A percentile compares a stretch with the other conserved stretches of the same genome.
These are phyloP conservation scores for Fusarium algeriense DNA, from an alignment of 2,329 filamentous ascomycete species.

Conservation along the genomic window DNA sequence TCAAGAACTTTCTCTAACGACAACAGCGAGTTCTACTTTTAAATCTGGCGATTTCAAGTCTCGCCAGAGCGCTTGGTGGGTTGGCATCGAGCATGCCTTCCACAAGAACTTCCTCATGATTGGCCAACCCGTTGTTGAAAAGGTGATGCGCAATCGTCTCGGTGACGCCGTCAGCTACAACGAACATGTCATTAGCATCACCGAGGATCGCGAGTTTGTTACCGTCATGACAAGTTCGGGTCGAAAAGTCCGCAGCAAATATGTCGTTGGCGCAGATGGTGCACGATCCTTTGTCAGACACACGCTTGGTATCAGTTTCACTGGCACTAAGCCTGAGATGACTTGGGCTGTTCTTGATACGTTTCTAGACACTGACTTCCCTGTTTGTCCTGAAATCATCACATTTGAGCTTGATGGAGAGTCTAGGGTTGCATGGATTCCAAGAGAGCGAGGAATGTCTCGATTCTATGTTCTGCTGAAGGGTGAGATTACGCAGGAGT, in stretches of 20 bases:
- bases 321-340: slow-evolving; percentile 63
- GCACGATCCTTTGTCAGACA: slow-evolving; percentile 62
- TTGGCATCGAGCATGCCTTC: slow-evolving; percentile 57
- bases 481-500: slow-evolving; percentile 57
- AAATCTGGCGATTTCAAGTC: slow-evolving; percentile 61
- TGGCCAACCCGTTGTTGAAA: slow-evolving; percentile 61
- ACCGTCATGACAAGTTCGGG: slow-evolving; percentile 51
- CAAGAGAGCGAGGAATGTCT: slow-evolving; percentile 60
- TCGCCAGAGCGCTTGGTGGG: slow-evolving; percentile 62
- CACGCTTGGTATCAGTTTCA: slow-evolving; percentile 55
- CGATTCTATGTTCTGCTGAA: slow-evolving; percentile 62
- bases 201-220: slow-evolving; percentile 67
- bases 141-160: slow-evolving; percentile 53
- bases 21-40: slow-evolving; percentile 60
- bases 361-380: slow-evolving; percentile 63
- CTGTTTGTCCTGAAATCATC: slow-evolving; percentile 60
- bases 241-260: slow-evolving; percentile 53
- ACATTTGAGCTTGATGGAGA: slow-evolving; percentile 61
- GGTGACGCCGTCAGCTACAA: slow-evolving; percentile 52
- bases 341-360: slow-evolving; percentile 62
- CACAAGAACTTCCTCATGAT: slow-evolving; percentile 65
- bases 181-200: slow-evolving; percentile 59
- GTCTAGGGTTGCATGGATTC: slow-evolving; percentile 62
- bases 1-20: fast-evolving
- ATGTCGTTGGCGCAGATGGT: slow-evolving; percentile 66